Base-by-base conservation (phyloP, 1,139 yeast genomes). In the Lodderomyces pseudojiufengensis region DNA sequence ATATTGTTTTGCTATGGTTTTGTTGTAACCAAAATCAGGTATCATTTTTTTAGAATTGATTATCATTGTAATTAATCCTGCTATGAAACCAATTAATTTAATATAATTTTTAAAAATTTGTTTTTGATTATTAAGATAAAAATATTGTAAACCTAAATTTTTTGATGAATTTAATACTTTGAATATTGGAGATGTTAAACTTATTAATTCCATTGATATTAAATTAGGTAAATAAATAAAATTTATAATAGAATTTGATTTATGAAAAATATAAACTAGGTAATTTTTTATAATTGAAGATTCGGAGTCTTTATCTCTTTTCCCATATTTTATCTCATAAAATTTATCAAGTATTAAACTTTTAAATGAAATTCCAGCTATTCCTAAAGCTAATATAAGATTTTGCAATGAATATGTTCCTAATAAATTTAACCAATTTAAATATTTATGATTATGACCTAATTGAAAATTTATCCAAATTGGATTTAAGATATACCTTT, bases 391-490 rank as follows among this genome's bases (percentile, higher is more conserved):
- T 10, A 64, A 38, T 6, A 46, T 42, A 7, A 49, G 34, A 41
- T 65, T 63, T 40, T 63, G 70, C 2, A 44, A 29, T 12, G 52
- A 27, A 40, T 68, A 69, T 26, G 52, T 53, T 29, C 42, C 43
- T 4, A 55, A 28, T 21, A 68, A 45, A 3, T 63, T 59, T 5
- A 44, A 10, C 64, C 69, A 63, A 28, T 61, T 54, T 23, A 66
- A 32, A n/a, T 54, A 36, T 24, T 55, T 59, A 15, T 51, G 40
- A 9, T 48, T 50, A 11, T 49, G 52, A 2, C 67, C 62, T 30
- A 66, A 47, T 18, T 62, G 51, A 40, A 54, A 69, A 42, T 67
- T 66, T 38, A 59, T 59, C 75, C 75, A 69, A 32, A 69, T 65
- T 2, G 74, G 74, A 39, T 66, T 64, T 39, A 69, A 52, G 10